A percentile compares a stretch with the other conserved stretches of the same genome.
phyloP scores from a whole-genome alignment of 345 rosid species.

The Eutrema heterophyllum region DNA sequence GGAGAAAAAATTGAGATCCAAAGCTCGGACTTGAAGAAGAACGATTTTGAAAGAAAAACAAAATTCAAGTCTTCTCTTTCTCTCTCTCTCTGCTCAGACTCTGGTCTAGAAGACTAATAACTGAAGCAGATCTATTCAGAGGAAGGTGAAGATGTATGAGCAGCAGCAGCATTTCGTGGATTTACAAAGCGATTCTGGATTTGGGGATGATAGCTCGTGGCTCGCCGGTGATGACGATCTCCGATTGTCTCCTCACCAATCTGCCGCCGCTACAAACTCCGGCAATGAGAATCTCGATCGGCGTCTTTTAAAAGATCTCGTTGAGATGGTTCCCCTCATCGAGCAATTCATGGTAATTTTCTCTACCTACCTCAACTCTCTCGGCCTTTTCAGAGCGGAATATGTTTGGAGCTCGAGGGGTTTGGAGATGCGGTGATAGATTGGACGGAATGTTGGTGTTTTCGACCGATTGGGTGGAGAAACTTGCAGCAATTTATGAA shows the following conservation, averaged over 20 bases:
- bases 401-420: neutral
- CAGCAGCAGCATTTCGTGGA: conserved; percentile 48
- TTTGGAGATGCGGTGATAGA: neutral
- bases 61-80: neutral
- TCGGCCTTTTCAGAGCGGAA: neutral
- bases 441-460: neutral
- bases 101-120: conserved; percentile 8
- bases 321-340: conserved; percentile 86
- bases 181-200: conserved; percentile 53
- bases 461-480: neutral
- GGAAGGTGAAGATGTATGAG: conserved; percentile 46
- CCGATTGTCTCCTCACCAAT: conserved; percentile 43
- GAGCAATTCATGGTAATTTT: conserved; percentile 75
- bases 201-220: conserved; percentile 66
- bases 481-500: neutral
- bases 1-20: conserved; percentile 22
- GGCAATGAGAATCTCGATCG: conserved; percentile 56
- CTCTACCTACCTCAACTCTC: neutral
- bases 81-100: conserved; percentile 4
- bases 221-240: conserved; percentile 47
- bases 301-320: conserved; percentile 76
- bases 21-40: conserved; percentile 14
- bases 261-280: conserved; percentile 27
- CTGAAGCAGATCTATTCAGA: conserved; percentile 31
- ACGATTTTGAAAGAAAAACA: neutral